phyloP scores from a whole-genome alignment of 352 stramenopile genomes.

The Pythium scleroteichum region DNA sequence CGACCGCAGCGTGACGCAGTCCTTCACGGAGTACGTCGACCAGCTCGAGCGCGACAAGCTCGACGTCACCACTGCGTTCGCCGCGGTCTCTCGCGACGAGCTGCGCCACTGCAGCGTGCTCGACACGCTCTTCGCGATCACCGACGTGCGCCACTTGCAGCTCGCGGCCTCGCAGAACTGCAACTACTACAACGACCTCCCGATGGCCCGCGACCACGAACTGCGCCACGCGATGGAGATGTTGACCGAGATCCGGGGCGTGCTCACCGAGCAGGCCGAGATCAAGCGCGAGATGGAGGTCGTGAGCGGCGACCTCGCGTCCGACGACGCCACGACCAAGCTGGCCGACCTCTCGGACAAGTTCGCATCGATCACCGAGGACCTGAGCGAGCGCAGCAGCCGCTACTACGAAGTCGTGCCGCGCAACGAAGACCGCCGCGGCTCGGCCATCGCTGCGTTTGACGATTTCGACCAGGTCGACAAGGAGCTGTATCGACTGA shows the following conservation, averaged over 20 bases:
- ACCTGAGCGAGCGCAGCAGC: constrained; percentile 63
- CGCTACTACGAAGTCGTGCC: constrained; percentile 80
- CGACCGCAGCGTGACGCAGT: constrained; percentile 43
- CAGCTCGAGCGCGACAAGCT: constrained; percentile 6
- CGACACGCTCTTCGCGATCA: constrained; percentile 60
- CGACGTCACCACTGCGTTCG: neutral
- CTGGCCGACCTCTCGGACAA: constrained; percentile 45
- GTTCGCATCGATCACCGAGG: constrained; percentile 49
- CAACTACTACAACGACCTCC: constrained; percentile 44
- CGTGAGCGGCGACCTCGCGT: constrained; percentile 37
- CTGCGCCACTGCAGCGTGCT: constrained; percentile 29
- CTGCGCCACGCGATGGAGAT: constrained; percentile 41
- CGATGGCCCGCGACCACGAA: constrained; percentile 57
- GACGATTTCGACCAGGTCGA: constrained; percentile 50
- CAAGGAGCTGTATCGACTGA: constrained; percentile 56
- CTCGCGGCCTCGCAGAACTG: constrained; percentile 51
- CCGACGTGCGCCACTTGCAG: constrained; percentile 64
- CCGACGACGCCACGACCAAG: constrained; percentile 35
- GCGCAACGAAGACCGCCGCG: constrained; percentile 55
- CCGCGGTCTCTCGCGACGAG: neutral
- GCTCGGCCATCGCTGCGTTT: constrained; percentile 53
- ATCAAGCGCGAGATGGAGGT: constrained; percentile 45
- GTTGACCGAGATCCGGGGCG: constrained; percentile 41
- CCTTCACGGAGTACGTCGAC: constrained; percentile 35
- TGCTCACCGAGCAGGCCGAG: constrained; percentile 46